These are phyloP conservation scores for Cutaneotrichosporon cyanovorans DNA, from an alignment of 1,284 basidiomycete genomes.

Conservation along the genomic window DNA sequence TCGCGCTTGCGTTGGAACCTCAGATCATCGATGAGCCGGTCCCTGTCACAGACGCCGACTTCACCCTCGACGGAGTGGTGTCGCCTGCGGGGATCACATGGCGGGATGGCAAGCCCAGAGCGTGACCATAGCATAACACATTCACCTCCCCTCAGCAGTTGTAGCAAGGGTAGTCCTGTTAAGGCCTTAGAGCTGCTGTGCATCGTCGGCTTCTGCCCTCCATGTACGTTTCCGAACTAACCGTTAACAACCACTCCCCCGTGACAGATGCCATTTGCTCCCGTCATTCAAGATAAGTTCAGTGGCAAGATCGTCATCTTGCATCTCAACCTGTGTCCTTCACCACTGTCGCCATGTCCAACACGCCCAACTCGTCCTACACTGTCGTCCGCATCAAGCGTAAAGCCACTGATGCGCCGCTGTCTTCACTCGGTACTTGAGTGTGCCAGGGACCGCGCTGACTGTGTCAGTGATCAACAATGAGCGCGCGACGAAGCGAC, in stretches of 20 bases:
- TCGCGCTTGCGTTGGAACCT: constrained; percentile 37
- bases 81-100: constrained; percentile 29
- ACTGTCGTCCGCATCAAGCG: constrained; percentile 47
- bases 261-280: neutral
- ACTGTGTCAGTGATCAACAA: constrained; percentile 37
- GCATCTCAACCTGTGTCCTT: neutral
- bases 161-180: no score
- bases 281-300: neutral
- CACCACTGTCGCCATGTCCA: neutral
- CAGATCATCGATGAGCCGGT: constrained; percentile 33
- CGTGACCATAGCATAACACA: no score
- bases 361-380: constrained; percentile 13
- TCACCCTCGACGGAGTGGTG: constrained; percentile 35
- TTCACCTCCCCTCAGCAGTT: no score
- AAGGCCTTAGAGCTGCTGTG: no score
- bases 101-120: constrained; percentile 14
- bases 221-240: neutral
- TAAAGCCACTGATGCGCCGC: constrained; percentile 43
- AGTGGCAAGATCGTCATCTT: no score
- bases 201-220: no score
- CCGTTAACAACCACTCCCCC: neutral
- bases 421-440: constrained; percentile 39
- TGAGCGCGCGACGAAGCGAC: constrained; percentile 21
- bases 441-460: neutral
- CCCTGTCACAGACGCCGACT: constrained; percentile 33